Evolutionary conservation across 2,329 filamentous ascomycete genomes (phyloP).

Genomic region (Venturia asperata): DNA sequence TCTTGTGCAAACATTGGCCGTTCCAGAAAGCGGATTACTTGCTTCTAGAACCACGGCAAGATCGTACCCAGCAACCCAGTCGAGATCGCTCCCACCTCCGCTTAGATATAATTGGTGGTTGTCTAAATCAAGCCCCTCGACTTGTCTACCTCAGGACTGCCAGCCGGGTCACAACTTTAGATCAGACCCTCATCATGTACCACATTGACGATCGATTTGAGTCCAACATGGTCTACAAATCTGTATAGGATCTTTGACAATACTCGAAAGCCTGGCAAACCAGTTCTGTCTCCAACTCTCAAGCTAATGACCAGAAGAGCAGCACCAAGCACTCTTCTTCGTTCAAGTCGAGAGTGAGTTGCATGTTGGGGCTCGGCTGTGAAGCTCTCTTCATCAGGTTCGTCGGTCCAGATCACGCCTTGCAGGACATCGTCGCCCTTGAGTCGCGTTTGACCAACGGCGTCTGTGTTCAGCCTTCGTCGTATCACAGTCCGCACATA

Average conservation of each 20-base stretch:
- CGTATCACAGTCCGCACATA: not conserved
- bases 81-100: not conserved
- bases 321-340: not conserved
- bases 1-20: not conserved
- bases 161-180: not conserved
- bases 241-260: not conserved
- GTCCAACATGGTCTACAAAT: not conserved
- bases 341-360: not conserved
- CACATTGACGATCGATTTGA: not conserved
- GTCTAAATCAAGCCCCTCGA: not conserved
- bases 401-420: not conserved
- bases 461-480: not conserved
- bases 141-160: not conserved
- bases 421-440: not conserved
- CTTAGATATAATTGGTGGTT: not conserved
- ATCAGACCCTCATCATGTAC: not conserved
- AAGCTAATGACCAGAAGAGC: not conserved
- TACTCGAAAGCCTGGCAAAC: not conserved
- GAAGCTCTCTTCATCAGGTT: not conserved
- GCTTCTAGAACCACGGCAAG: not conserved
- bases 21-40: not conserved
- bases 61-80: not conserved
- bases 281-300: not conserved
- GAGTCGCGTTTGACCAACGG: not conserved
- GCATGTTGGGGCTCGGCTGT: not conserved